Evolutionary conservation across 2,329 filamentous ascomycete species (phyloP).

Genomic region (Sporothrix protearum): DNA sequence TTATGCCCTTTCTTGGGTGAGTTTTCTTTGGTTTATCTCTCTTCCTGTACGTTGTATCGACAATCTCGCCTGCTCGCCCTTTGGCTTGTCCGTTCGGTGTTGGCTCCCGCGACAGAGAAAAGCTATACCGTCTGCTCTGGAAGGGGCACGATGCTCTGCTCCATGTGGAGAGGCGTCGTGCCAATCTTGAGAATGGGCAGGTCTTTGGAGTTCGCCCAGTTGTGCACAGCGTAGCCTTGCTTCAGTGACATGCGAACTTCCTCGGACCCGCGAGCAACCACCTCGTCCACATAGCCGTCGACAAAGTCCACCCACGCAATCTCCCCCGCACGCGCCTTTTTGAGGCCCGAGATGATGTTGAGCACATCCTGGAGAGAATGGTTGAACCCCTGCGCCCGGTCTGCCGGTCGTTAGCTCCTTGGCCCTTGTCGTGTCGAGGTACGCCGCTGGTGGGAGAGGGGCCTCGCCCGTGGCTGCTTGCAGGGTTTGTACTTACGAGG

Average conservation of each 20-base stretch:
- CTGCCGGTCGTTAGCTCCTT: neutral
- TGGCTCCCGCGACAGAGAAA: neutral
- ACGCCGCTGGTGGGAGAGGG: too few species aligned
- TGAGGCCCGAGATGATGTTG: slow-evolving; percentile 16
- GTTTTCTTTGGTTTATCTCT: too few species aligned
- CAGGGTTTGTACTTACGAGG: slow-evolving; percentile 12
- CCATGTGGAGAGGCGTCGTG: slow-evolving; percentile 19
- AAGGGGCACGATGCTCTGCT: slow-evolving; percentile 17
- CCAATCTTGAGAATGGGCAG: slow-evolving; percentile 17
- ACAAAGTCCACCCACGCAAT: slow-evolving; percentile 13
- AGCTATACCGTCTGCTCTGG: neutral
- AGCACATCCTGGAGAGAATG: slow-evolving; percentile 18
- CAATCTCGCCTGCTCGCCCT: too few species aligned
- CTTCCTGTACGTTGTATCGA: too few species aligned
- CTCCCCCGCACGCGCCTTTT: slow-evolving; percentile 8
- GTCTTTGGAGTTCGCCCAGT: slow-evolving; percentile 18
- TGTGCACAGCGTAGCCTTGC: slow-evolving; percentile 19
- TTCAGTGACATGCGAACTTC: slow-evolving; percentile 20
- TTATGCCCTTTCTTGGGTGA: too few species aligned
- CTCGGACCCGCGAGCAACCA: slow-evolving; percentile 15
- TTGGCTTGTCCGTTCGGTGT: neutral
- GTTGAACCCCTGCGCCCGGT: slow-evolving; percentile 19
- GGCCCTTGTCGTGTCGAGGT: neutral
- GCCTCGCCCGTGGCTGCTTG: too few species aligned
- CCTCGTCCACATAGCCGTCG: slow-evolving; percentile 10